Evolutionary conservation across 2,329 filamentous ascomycete species (phyloP), one percentile per base, ranked within the genome.

Genomic region (Pestalotiopsis sp.): DNA sequence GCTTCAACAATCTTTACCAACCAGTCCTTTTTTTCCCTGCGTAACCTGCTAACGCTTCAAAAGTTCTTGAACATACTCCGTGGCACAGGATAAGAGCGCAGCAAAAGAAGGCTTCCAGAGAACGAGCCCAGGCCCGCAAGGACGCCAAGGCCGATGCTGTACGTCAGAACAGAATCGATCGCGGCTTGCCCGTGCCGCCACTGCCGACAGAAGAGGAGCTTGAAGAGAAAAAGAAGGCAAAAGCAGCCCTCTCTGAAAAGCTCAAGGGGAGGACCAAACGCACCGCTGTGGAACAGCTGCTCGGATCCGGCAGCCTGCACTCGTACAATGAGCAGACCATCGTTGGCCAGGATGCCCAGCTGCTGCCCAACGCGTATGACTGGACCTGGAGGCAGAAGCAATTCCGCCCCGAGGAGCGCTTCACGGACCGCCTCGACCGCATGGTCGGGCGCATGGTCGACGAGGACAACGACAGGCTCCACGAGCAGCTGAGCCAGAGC

Each of bases 281-380:
- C 12, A 49, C 25, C 23, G 61, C 36, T 9, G n/a, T 64, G 5
- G 39, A 64, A 25, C 41, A 49, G 17, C n/a, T 64, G 20, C 38
- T 64, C 25, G 61, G 61, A n/a, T 49, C 61, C 14, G 61, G 61
- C n/a, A 39, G 61, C 13, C 61, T 64, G n/a, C 61, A 64, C 23
- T 11, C 38, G 4, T 64, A 12, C 9, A 64, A 64, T 20, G 61
- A 64, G 36, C 23, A 49, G 61, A 52, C 61, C n/a, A 17, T 64
- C 5, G 27, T 39, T 3, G 49, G 13, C 20, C 61, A 49, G 7
- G 41, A 17, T 7, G 61, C 12, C 5, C 36, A 31, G 20, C n/a
- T 23, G 14, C 23, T 64, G 12, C 20, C 61, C 13, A 64, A 14
- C 20, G 61, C 45, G 2, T 64, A 64, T 12, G 61, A 64, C 14